phyloP scores from a whole-genome alignment of 352 stramenopile species.

The Globisporangium canariense region DNA sequence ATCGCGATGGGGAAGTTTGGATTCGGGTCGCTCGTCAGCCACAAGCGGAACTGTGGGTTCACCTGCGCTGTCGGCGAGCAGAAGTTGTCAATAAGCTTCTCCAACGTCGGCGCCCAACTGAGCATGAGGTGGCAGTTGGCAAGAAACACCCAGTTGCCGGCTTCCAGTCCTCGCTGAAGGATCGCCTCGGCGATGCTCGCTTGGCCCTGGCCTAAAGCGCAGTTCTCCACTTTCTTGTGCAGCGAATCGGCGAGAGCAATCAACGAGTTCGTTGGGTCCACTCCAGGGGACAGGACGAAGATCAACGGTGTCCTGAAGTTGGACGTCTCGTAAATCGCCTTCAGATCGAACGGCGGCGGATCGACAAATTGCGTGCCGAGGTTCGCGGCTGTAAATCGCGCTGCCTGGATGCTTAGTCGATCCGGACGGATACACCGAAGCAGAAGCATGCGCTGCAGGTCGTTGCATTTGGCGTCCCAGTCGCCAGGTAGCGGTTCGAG shows the following conservation, averaged over 20 bases:
- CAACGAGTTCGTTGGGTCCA: conserved; percentile 93
- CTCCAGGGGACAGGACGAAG: conserved; percentile 94
- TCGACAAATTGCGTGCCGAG: conserved; percentile 92
- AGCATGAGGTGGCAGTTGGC: conserved; percentile 96
- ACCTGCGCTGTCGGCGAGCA: conserved; percentile 54
- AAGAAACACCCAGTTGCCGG: conserved; percentile 94
- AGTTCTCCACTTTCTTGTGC: conserved; percentile 89
- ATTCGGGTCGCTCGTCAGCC: conserved; percentile 91
- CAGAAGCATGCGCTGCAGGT: conserved; percentile 93
- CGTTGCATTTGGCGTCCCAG: conserved; percentile 92
- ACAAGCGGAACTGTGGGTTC: conserved; percentile 91
- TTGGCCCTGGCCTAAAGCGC: conserved; percentile 92
- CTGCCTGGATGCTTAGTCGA: conserved; percentile 89
- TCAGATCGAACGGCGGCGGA: conserved; percentile 91
- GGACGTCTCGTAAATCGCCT: conserved; percentile 87
- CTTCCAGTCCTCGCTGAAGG: conserved; percentile 79
- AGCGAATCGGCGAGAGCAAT: conserved; percentile 82
- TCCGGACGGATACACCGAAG: conserved; percentile 91
- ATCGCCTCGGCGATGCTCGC: conserved; percentile 89
- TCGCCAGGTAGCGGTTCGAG: conserved; percentile 88
- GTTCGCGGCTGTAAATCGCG: conserved; percentile 89
- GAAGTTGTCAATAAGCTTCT: conserved; percentile 93
- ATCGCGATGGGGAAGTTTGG: conserved; percentile 95
- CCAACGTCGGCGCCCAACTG: conserved; percentile 92
- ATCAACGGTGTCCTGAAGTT: conserved; percentile 91